Base-by-base conservation (phyloP, 1,284 basidiomycete species). In the Ustilago lituana region DNA sequence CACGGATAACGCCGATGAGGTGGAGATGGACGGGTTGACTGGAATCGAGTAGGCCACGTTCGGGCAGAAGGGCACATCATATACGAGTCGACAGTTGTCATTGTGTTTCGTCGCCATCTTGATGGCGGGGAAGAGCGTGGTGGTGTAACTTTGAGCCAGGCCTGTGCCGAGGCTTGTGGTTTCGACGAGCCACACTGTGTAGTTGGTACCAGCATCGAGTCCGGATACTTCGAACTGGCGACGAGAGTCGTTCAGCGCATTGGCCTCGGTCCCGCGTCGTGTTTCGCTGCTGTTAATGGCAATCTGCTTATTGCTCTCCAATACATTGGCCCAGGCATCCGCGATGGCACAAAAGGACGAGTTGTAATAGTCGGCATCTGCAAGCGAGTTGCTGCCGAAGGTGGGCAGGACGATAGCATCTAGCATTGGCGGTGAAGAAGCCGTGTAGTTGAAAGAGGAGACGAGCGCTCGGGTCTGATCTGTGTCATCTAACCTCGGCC, bases 21-120 rank as follows among this genome's bases (percentile, higher is more conserved):
- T 79, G 3, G 77, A 56, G 29, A 83, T 63, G 0, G 53, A 39
- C 1, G 75, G 74, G 5, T 78, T 76, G 12, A 83, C 63, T 0
- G 84, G 84, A 29, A 84, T 82, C n/a, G 83, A 73, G 56, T 84
- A 84, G 11, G 84, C 84, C 22, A 84, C 76, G 7, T 76, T 59
- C 1, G 84, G 84, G 55, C 84, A 84, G 51, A 83, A 83, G 4
- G 75, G 62, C 14, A 83, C 61, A 44, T 82, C 74, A 54, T 74
- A 78, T 3, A 84, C 56, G 6, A 84, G 74, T 15, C 82, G 74
- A 58, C 84, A 84, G 24, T 78, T 77, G 20, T 57, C 58, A 29
- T 40, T 66, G 39, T 45, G 44, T 56, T 84, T 84, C 2, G 83
- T 84, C 20, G 49, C 35, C 45, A 84, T 76, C 62, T 81, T 82